Base-by-base conservation (phyloP, 2,329 filamentous ascomycete species). In the Hansfordia pulvinata region DNA sequence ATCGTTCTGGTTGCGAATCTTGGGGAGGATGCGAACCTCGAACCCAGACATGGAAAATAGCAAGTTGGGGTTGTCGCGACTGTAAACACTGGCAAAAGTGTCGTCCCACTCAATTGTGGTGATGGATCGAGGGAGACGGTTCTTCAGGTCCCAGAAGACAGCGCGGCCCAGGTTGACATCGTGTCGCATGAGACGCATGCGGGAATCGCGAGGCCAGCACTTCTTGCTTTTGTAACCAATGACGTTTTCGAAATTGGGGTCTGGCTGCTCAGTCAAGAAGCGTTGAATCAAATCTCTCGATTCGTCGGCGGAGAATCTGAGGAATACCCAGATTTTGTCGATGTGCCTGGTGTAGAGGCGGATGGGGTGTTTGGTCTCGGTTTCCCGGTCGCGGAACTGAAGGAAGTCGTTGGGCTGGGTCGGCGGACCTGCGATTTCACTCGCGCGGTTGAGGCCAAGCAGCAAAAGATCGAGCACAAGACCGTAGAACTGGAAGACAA, bases 221-320 rank as follows among this genome's bases (percentile, higher is more conserved):
- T 96, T 98, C 64, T 98, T 98, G 57, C 93, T 98, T 61, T 83
- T 86, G 55, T 96, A 98, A 1, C 90, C 90, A 41, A 98, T 96
- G 21, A 98, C 90, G 37, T 98, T 98, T 50, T 98, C 90, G 38
- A 98, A 98, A 48, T 98, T 98, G 3, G 90, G 90, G 52, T 98
- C 92, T 0, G 90, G 90, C 46, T 98, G 88, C 49, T 98, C 92
- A 0, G 92, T 98, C 39, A 98, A 63, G 65, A 96, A 98, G 8
- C 90, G 79, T 51, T 98, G 90, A 32, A 98, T 98, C 24, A 98
- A 64, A 43, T 98, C 90, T 34, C 90, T 69, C 3, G 88, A 93
- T 46, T 98, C 90, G 23, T 98, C 90, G 0, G 86, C 86, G 4
- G 71, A 78, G 51, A 98, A 98, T 27, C 90, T 71, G 49, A 94